These are phyloP conservation scores for Termitomyces sp. DNA, from an alignment of 768 basidiomycete genomes.

Conservation along the genomic window DNA sequence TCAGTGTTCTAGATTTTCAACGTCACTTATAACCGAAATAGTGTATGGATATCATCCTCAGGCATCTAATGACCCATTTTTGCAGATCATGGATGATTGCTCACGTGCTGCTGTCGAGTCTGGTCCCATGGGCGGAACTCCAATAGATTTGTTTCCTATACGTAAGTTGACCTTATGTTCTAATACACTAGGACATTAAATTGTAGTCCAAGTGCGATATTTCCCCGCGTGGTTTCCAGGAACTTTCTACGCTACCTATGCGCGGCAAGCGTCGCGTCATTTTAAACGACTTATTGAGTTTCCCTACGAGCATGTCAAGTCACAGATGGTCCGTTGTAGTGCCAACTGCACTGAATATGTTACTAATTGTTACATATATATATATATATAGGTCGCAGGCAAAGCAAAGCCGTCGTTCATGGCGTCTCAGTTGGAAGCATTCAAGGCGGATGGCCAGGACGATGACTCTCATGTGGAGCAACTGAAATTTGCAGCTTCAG, in stretches of 20 bases:
- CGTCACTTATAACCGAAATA: conserved; percentile 18
- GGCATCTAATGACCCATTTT: conserved; percentile 19
- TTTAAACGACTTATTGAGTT: background rate
- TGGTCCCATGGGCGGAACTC: conserved; percentile 16
- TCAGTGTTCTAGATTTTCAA: conserved; percentile 16
- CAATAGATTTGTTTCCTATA: conserved; percentile 22
- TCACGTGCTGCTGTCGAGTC: conserved; percentile 6
- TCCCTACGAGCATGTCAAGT: background rate
- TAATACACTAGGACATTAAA: background rate
- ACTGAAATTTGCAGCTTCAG: background rate
- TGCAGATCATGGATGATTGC: conserved; percentile 14
- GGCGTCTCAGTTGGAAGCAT: background rate
- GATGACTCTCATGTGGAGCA: background rate
- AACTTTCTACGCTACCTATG: background rate
- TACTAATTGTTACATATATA: too few species aligned
- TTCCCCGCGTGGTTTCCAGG: conserved; percentile 13
- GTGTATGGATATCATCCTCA: conserved; percentile 21
- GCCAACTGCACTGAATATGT: too few species aligned
- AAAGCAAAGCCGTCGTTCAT: background rate
- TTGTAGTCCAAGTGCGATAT: conserved; percentile 7
- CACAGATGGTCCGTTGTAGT: background rate
- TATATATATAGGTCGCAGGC: background rate
- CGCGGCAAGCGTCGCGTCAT: background rate
- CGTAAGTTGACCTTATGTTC: conserved; percentile 7
- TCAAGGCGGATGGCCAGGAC: background rate